These are phyloP conservation scores for Anthracocystis panici-leucophaei DNA, from an alignment of 1,284 basidiomycete species.

Conservation along the genomic window DNA sequence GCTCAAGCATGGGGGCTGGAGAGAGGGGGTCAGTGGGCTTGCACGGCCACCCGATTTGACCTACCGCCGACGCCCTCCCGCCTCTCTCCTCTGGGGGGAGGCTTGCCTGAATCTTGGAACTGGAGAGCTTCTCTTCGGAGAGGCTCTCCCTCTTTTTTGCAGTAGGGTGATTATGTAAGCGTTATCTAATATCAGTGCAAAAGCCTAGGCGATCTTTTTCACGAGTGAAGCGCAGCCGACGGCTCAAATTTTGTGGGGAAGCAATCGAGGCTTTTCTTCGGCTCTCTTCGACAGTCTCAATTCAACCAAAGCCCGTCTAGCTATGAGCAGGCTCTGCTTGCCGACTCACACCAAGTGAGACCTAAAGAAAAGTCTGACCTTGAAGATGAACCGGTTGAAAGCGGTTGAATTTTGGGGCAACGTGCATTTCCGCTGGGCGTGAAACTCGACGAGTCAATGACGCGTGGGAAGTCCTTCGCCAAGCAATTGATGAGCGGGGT, in stretches of 20 bases:
- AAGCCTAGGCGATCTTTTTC: not conserved
- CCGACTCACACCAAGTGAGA: no score
- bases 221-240: not conserved
- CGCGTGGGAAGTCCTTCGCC: no score
- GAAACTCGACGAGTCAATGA: no score
- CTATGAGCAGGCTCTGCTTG: no score
- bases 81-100: constrained; percentile 57
- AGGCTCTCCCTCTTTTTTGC: constrained; percentile 27
- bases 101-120: constrained; percentile 56
- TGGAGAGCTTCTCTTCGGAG: constrained; percentile 39
- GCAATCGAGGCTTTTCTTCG: not conserved
- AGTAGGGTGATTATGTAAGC: constrained; percentile 27
- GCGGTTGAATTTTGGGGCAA: no score
- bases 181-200: constrained; percentile 5
- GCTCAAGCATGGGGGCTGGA: constrained; percentile 58
- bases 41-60: constrained; percentile 59
- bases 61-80: constrained; percentile 57
- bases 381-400: no score
- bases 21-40: constrained; percentile 58
- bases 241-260: constrained; percentile 2
- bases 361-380: no score
- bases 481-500: no score
- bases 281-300: no score
- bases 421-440: no score
- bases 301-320: no score